Percentiles rank a stretch among this genome's conserved stretches.
Evolutionary conservation across 208 protist genomes (phyloP).

Genomic region (Crithidia bombi): DNA sequence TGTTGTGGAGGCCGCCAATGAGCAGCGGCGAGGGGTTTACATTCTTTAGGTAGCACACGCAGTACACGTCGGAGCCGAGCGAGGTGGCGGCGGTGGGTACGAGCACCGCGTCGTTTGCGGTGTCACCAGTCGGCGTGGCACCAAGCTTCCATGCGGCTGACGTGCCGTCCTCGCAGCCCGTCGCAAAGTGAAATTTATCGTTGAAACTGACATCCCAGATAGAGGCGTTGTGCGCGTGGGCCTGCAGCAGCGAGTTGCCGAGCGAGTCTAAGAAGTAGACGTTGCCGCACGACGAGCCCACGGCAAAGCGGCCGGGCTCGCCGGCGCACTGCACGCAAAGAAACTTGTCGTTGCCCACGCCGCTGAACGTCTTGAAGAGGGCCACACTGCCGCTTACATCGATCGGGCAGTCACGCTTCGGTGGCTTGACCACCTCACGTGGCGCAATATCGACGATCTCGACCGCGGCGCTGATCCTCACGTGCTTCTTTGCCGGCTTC

Average conservation of each 20-base stretch:
- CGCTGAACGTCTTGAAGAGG: conserved; percentile 66
- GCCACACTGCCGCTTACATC: conserved; percentile 68
- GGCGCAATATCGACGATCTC: conserved; percentile 84
- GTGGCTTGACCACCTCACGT: conserved; percentile 54
- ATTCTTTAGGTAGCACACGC: conserved; percentile 67
- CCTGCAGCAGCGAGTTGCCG: conserved; percentile 82
- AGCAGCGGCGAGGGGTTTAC: conserved; percentile 51
- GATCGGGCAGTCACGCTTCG: conserved; percentile 46
- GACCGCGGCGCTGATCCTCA: conserved; percentile 78
- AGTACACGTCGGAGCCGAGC: conserved; percentile 79
- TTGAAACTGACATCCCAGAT: conserved; percentile 85
- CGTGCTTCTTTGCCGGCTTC: conserved; percentile 53
- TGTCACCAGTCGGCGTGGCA: conserved; percentile 13
- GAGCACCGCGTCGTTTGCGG: conserved; percentile 38
- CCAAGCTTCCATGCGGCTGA: conserved; percentile 65
- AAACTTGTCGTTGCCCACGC: conserved; percentile 77
- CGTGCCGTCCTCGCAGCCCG: conserved; percentile 77
- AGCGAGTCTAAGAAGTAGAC: conserved; percentile 84
- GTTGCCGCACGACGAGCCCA: conserved; percentile 80
- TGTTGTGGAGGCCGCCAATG: conserved; percentile 76
- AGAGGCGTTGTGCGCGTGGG: conserved; percentile 73
- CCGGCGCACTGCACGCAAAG: conserved; percentile 70
- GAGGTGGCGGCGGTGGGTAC: conserved; percentile 53
- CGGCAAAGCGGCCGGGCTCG: conserved; percentile 69
- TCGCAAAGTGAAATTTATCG: conserved; percentile 74